Percentiles rank a stretch among this genome's conserved stretches.
phyloP scores from a whole-genome alignment of 306 rosid species.

The Pueraria montana region DNA sequence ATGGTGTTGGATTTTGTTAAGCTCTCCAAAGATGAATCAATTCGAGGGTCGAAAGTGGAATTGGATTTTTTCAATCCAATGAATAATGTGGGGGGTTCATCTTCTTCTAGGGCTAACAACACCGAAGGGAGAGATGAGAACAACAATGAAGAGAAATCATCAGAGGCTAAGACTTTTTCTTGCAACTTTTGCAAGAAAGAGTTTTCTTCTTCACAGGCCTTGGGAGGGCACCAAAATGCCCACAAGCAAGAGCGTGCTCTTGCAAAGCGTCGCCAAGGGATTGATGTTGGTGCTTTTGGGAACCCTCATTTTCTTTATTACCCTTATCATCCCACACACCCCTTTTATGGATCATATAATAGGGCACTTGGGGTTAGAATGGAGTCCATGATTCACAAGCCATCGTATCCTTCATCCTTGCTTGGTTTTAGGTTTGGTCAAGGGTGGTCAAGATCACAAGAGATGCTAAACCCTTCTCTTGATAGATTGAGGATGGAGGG shows the following conservation, averaged over 20 bases:
- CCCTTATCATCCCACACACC: constrained; percentile 50
- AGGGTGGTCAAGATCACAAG: constrained; percentile 39
- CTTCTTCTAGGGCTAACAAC: constrained; percentile 24
- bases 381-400: constrained; percentile 77
- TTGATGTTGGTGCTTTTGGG: constrained; percentile 45
- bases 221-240: constrained; percentile 92
- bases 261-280: constrained; percentile 70
- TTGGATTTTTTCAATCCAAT: constrained; percentile 48
- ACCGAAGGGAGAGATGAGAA: constrained; percentile 16
- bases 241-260: constrained; percentile 82
- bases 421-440: constrained; percentile 33
- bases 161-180: constrained; percentile 55
- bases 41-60: constrained; percentile 37
- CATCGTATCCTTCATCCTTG: constrained; percentile 47
- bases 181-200: constrained; percentile 79
- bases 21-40: constrained; percentile 43
- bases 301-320: constrained; percentile 49
- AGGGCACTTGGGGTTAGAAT: constrained; percentile 61
- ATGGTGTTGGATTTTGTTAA: constrained; percentile 54
- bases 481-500: constrained; percentile 44
- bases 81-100: constrained; percentile 2
- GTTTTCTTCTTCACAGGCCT: constrained; percentile 81
- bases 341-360: constrained; percentile 55
- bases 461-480: neutral
- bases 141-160: neutral